Conservation (phyloP, 345 rosid species). For the Adansonia digitata region DNA sequence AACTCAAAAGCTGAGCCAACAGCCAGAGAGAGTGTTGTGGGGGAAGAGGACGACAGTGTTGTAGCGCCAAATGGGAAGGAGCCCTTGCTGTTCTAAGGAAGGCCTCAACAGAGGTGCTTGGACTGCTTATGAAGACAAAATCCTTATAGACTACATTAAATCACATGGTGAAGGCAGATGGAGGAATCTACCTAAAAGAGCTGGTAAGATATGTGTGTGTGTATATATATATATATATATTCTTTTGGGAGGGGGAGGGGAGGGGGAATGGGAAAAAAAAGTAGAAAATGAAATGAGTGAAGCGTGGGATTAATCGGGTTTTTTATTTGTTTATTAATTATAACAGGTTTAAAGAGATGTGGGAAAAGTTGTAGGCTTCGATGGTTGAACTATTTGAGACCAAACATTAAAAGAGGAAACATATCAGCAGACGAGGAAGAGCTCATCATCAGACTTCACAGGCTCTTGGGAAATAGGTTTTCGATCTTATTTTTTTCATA, state of each 20-base stretch:
- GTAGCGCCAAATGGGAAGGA: conserved; percentile 45
- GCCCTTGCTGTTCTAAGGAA: too few species aligned
- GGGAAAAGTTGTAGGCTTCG: conserved; percentile 78
- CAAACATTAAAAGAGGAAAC: conserved; percentile 71
- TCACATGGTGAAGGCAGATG: conserved; percentile 63
- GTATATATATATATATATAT: too few species aligned
- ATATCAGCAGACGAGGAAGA: conserved; percentile 74
- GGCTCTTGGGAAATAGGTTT: conserved; percentile 72
- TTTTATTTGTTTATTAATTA: not conserved
- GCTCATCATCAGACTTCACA: conserved; percentile 73
- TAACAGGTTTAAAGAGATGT: conserved; percentile 55
- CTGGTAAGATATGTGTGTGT: too few species aligned
- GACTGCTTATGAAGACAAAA: conserved; percentile 63
- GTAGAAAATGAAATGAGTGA: too few species aligned
- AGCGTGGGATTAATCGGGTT: not conserved
- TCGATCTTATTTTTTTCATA: not conserved
- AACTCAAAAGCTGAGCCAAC: too few species aligned
- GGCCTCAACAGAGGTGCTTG: conserved; percentile 72
- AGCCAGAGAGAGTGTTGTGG: too few species aligned
- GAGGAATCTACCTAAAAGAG: conserved; percentile 55
- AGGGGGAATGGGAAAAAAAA: too few species aligned
- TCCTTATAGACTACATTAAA: conserved; percentile 41
- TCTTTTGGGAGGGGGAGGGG: too few species aligned
- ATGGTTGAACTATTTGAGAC: conserved; percentile 69
- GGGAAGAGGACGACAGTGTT: too few species aligned